These are phyloP conservation scores for Raphidocelis subcapitata DNA, from an alignment of 139 green algal species.

Conservation along the genomic window DNA sequence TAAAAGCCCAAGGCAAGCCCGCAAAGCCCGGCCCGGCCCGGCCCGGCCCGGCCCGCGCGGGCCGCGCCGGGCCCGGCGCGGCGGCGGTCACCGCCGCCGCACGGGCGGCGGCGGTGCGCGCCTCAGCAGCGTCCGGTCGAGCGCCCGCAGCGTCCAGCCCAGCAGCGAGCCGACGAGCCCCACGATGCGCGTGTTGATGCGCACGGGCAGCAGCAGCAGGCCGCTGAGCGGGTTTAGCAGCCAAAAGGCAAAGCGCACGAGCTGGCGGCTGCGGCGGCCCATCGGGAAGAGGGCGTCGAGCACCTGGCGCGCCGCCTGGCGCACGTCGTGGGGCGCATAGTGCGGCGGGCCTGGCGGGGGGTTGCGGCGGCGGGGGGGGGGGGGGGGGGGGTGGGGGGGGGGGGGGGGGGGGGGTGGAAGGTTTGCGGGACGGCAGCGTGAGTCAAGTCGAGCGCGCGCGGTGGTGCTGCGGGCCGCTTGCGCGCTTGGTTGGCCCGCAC, in stretches of 20 bases:
- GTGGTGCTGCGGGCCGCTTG: background rate
- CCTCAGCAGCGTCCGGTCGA: too few relatives aligned
- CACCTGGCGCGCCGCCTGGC: constrained; percentile 36
- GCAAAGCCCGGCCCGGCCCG: too few relatives aligned
- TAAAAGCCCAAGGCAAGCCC: too few relatives aligned
- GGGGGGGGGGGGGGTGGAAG: background rate
- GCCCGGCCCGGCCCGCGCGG: too few relatives aligned
- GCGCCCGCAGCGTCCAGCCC: too few relatives aligned
- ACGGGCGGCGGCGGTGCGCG: too few relatives aligned
- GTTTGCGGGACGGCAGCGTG: background rate
- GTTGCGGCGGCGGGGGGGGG: background rate
- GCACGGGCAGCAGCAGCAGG: constrained; percentile 29
- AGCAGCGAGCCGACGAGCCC: too few relatives aligned
- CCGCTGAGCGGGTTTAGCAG: constrained; percentile 51
- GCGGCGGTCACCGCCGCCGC: too few relatives aligned
- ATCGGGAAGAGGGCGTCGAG: constrained; percentile 72
- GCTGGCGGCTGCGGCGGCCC: constrained; percentile 46
- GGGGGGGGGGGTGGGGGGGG: background rate
- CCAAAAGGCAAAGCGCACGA: constrained; percentile 57
- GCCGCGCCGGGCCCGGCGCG: too few relatives aligned
- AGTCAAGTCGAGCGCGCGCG: background rate
- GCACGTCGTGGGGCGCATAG: constrained; percentile 66
- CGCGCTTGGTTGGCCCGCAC: too few relatives aligned
- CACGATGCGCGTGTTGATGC: background rate
- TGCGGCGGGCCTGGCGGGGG: constrained; percentile 55